Base-by-base conservation (phyloP, 305 asterid genomes). In the Vinca major region DNA sequence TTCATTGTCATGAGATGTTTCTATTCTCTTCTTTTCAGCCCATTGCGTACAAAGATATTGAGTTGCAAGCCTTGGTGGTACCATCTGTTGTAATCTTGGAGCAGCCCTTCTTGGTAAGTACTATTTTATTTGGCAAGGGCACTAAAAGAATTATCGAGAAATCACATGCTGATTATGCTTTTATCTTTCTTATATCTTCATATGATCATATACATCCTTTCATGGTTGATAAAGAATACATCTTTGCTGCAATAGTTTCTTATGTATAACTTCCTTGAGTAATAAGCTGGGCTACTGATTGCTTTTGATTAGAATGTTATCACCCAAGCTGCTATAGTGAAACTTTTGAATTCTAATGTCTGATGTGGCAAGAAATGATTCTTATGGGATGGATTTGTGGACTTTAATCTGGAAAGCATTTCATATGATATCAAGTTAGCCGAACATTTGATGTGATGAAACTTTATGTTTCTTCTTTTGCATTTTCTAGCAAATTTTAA, bases 71-170 rank as follows among this genome's bases (percentile, higher is more conserved):
- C 26, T 75, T 76, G 80, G 96, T 86, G 78, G 80, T 91, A 52
- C 97, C 98, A 13, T 83, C 94, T 16, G 74, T 77, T 75, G 88
- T 92, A 67, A 79, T 89, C 64, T 62, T 88, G 75, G 96, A 89
- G 80, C 89, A 86, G 74, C 96, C 98, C 65, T 93, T 90, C 80
- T 19, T 78, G 90, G 99, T 93, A 87, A 81, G 73, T 13, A 52
- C 64, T 62, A 48, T 67, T 63, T 66, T 6, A 33, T 57, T 48
- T 8, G 39, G 55, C 69, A 0, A 40, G 9, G 17, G 21, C 16
- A 12, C 39, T 41, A 20, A 9, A 48, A 49, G 14, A 39, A 1
- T 63, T 45, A 26, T 45, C 37, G 21, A 45, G 45, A 3, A 58
- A 48, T 36, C 39, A 48, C 36, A 5, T 13, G 12, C 12, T 55